Evolutionary conservation across 441 rosid genomes (phyloP).

Genomic region (California macrophylla): DNA sequence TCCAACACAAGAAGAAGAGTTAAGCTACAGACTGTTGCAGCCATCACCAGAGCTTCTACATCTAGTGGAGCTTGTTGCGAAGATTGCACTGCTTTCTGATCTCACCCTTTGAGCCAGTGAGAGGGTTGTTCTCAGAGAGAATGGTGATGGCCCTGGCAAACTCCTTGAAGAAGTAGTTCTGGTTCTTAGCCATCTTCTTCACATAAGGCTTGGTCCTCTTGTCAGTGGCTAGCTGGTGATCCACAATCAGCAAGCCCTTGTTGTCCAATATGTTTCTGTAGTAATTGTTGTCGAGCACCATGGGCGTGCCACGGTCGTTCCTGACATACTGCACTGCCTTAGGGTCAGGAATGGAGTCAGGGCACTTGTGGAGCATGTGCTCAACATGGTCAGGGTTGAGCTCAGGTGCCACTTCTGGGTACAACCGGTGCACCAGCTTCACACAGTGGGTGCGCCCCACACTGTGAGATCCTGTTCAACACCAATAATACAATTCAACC

Average conservation of each 20-base stretch:
- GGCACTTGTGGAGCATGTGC: slow-evolving; percentile 88
- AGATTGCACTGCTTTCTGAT: slow-evolving; percentile 77
- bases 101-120: slow-evolving; percentile 84
- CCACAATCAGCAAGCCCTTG: slow-evolving; percentile 79
- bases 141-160: slow-evolving; percentile 70
- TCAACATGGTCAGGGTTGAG: slow-evolving; percentile 71
- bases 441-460: slow-evolving; percentile 94
- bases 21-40: neutral
- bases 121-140: slow-evolving; percentile 89
- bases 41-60: slow-evolving; percentile 1
- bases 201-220: slow-evolving; percentile 77
- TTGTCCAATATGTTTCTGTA: slow-evolving; percentile 88
- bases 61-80: slow-evolving; percentile 69
- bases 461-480: slow-evolving; percentile 62
- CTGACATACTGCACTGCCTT: slow-evolving; percentile 95
- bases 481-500: neutral
- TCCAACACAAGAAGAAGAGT: slow-evolving; percentile 14
- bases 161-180: slow-evolving; percentile 82
- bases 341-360: slow-evolving; percentile 85
- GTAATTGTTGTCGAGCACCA: slow-evolving; percentile 85
- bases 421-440: slow-evolving; percentile 82
- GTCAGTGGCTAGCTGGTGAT: slow-evolving; percentile 82
- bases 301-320: slow-evolving; percentile 90
- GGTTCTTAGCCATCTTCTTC: slow-evolving; percentile 89
- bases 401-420: slow-evolving; percentile 76